Evolutionary conservation across 116 monocot species (phyloP), one percentile per base, ranked within the genome.

Genomic region (Phalaenopsis hybrid): DNA sequence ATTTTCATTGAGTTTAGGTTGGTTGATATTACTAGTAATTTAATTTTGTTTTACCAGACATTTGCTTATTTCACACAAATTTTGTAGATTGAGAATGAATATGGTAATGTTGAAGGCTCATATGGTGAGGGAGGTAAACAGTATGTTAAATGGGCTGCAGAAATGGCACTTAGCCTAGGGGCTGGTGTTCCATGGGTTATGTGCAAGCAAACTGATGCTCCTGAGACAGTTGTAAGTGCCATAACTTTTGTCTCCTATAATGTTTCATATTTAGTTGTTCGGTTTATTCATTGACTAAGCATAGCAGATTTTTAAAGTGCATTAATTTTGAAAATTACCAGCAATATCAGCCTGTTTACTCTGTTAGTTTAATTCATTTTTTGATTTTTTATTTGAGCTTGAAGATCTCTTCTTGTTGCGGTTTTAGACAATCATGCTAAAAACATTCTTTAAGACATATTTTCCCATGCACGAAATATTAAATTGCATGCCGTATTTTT

Each of bases 81-180:
- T 82, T 31, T 80, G 86, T 90, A 97, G 97, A 93, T 97, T 88
- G 97, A 97, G 82, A 97, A 97, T 90, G 97, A 97, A 85, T 97
- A 97, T 89, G 97, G 97, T 55, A 89, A 94, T 81, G 81, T 97
- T 85, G 93, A 97, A 86, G 85, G 83, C 2, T 81, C 79, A 9
- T 97, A 91, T 93, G 97, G 97, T 28, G 84, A 91, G 77, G 69
- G 80, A 74, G 97, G 97, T 44, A 92, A 90, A 81, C 83, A 86
- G 67, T 97, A 97, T 88, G 69, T 93, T 58, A 86, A 89, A 86
- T 97, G 97, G 97, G 97, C 97, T 76, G 93, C 95, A 80, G 41
- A 79, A 45, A 91, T 97, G 94, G 97, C 95, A 68, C 81, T 93
- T 81, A 86, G 85, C 33, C 93, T 97, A 74, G 88, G 80, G 81